Evolutionary conservation across 345 rosid species (phyloP), one percentile per base, ranked within the genome.

Genomic region (Arabidopsis suecica): DNA sequence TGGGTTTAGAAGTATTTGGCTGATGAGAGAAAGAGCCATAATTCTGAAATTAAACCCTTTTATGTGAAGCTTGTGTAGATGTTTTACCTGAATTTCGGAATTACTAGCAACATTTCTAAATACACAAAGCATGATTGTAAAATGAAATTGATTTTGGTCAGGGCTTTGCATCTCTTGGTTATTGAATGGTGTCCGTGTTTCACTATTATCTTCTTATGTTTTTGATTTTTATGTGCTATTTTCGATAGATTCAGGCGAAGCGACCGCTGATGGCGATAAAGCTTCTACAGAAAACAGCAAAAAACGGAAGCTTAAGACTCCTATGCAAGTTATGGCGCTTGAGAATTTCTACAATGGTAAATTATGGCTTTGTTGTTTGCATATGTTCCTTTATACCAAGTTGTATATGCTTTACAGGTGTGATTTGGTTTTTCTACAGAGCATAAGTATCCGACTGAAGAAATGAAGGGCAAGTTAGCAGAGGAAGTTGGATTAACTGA

Each of bases 311-410:
- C 79, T 87, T 61, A 94, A 94, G 83, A 91, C 97, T 47, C 92
- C 89, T 12, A 71, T 80, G 65, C 98, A 94, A 86, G 78, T 91
- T 65, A 64, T 44, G 60, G 95, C 90, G 51, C 82, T 94, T 74
- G 98, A 94, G 86, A 83, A 78, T 20, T 87, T 88, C 50, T 94
- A 91, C 74, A 80, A 76, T 67, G 98, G 98, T 94, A 87, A 45
- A 45, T 56, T 57, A 20, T 82, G 44, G 33, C 41, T 42, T 49
- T 50, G 59, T 75, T 65, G 44, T 73, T 65, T 53, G 73, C 62
- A 32, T 78, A 5, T 32, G n/a, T 77, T 61, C n/a, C 23, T 45
- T 36, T 63, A 38, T 47, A 50, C 56, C 50, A 51, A 61, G 37
- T 37, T 36, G 41, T 38, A 30, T 60, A 18, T 71, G 56, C 60